Percentiles rank a stretch among this genome's conserved stretches.
Conservation (phyloP, 2,329 filamentous ascomycete genomes). For the Rosellinia necatrix region DNA sequence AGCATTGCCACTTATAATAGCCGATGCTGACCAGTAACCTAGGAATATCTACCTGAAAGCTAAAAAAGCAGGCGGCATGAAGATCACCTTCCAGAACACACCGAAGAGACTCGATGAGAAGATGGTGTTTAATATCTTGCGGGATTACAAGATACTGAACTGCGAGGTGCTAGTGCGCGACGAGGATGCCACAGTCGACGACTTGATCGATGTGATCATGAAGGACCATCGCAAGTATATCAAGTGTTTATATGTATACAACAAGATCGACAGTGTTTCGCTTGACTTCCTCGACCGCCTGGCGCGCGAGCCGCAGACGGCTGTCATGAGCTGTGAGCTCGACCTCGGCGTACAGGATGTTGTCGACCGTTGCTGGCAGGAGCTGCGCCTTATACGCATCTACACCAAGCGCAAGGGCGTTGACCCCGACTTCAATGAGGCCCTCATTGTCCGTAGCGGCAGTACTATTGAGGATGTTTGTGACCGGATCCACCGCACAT, state of each 20-base stretch:
- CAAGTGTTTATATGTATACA: constrained; percentile 94
- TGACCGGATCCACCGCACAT: constrained; percentile 86
- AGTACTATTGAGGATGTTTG: constrained; percentile 96
- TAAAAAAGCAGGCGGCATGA: constrained; percentile 97
- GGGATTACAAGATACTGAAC: constrained; percentile 98
- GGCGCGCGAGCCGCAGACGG: constrained; percentile 89
- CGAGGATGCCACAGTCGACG: constrained; percentile 93
- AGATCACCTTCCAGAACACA: constrained; percentile 90
- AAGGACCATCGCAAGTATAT: constrained; percentile 99
- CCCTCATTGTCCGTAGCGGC: constrained; percentile 86
- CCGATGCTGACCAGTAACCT: constrained; percentile 8
- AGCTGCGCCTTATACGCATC: constrained; percentile 84
- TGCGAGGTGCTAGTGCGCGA: constrained; percentile 95
- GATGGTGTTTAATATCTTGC: constrained; percentile 96
- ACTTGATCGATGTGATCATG: constrained; percentile 99
- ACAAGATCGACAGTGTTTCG: constrained; percentile 97
- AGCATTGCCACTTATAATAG: background rate
- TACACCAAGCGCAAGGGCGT: constrained; percentile 96
- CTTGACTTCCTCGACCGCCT: constrained; percentile 92
- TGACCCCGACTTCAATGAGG: constrained; percentile 88
- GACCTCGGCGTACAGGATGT: constrained; percentile 93
- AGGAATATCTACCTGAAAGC: constrained; percentile 96
- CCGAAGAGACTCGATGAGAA: constrained; percentile 95
- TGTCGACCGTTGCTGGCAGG: constrained; percentile 92
- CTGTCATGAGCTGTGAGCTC: constrained; percentile 96